Evolutionary conservation across 1,284 basidiomycete genomes (phyloP), one percentile per base, ranked within the genome.

Genomic region (Cryptococcus maquisensis): DNA sequence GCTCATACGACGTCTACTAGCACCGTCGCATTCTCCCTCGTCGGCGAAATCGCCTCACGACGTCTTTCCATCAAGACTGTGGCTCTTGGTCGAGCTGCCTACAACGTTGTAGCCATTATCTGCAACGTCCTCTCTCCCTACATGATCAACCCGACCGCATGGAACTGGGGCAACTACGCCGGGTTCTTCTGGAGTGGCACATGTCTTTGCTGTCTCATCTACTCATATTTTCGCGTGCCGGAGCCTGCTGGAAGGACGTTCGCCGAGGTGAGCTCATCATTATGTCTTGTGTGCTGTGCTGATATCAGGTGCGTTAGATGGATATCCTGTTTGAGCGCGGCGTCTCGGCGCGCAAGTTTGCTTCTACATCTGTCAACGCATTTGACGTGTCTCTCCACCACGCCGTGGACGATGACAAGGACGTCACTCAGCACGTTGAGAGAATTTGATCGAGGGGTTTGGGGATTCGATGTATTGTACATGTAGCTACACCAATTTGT

Each of bases 61-160:
- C 72, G 79, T 24, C 71, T 80, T 7, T 69, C 76, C 46, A 75
- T 79, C 60, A 82, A 82, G 72, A 79, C 80, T 2, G 75, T 82
- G 56, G 81, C 78, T 0, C 71, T 82, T 20, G 76, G 78, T 28
- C 75, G 81, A 49, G 68, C 66, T 49, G 57, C 64, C 3, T 77
- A 75, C 66, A 69, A 70, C 53, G 56, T 71, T 44, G 74, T 77
- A 61, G 79, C 79, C 61, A 78, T 76, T 57, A 59, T 73, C 57
- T 63, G 63, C 61, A 66, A 64, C 42, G 65, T 77, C 28, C 61
- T 78, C n/a, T 74, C 71, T 10, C 78, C 78, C 4, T 76, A 78
- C 62, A 76, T 79, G 76, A 67, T 80, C 59, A 78, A 77, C 71
- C 71, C 75, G 4, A 65, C 64, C 21, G 73, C 71, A 3, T 79